Percentiles rank a stretch among this genome's conserved stretches.
These are phyloP conservation scores for Mycena galericulata DNA, from an alignment of 768 basidiomycete species.

Conservation along the genomic window DNA sequence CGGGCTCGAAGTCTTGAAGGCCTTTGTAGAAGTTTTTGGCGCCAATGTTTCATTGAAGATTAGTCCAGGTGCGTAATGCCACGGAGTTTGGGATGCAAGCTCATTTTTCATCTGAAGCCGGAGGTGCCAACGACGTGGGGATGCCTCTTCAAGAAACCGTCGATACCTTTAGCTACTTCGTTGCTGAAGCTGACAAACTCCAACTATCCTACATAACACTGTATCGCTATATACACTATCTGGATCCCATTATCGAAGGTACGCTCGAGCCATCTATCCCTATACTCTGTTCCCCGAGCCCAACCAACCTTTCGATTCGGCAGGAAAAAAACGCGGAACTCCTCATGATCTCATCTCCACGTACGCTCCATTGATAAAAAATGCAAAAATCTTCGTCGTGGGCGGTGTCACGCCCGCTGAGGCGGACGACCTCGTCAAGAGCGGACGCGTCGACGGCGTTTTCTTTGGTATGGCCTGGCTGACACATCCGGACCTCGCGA, in stretches of 20 bases:
- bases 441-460: constrained; percentile 42
- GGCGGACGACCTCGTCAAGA: constrained; percentile 39
- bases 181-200: constrained; percentile 54
- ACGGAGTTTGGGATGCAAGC: no score
- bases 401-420: constrained; percentile 43
- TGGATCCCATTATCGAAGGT: constrained; percentile 13
- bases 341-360: constrained; percentile 44
- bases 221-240: not conserved
- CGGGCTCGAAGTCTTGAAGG: constrained; percentile 62
- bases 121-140: constrained; percentile 60
- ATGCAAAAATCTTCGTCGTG: constrained; percentile 42
- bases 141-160: constrained; percentile 60
- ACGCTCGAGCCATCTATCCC: no score
- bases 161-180: constrained; percentile 55
- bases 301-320: not conserved
- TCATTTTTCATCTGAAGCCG: constrained; percentile 29
- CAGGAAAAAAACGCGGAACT: constrained; percentile 36
- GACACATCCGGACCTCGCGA: constrained; percentile 46
- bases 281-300: not conserved
- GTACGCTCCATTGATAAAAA: constrained; percentile 40
- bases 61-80: constrained; percentile 38
- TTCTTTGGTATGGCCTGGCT: constrained; percentile 45
- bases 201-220: constrained; percentile 26
- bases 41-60: constrained; percentile 59
- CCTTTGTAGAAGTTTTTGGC: constrained; percentile 54